Conservation (phyloP, 306 rosid genomes). For the Vigna trinervia region DNA sequence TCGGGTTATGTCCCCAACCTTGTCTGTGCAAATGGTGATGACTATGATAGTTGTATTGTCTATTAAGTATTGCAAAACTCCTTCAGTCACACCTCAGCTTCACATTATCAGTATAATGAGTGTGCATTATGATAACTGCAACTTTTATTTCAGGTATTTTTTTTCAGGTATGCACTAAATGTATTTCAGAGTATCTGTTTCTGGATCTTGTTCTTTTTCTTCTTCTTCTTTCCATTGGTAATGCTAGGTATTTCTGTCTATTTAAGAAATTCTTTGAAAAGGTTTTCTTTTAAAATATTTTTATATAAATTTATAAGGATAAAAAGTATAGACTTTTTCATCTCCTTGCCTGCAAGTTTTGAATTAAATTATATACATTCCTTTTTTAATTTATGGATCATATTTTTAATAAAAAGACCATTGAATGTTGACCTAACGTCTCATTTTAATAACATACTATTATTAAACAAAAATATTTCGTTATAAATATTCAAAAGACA, state of each 20-base stretch:
- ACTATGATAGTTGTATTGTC: slow-evolving; percentile 32
- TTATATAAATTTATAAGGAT: not conserved
- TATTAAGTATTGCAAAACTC: not conserved
- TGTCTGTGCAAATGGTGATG: slow-evolving; percentile 30
- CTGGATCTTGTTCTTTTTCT: not conserved
- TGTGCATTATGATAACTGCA: slow-evolving; percentile 14
- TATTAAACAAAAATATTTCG: too few species aligned
- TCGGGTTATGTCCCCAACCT: slow-evolving; percentile 27
- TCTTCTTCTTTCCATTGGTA: not conserved
- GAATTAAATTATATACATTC: not conserved
- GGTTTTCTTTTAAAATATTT: too few species aligned
- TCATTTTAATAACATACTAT: too few species aligned
- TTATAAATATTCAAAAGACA: too few species aligned
- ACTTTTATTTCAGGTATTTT: slow-evolving; percentile 11
- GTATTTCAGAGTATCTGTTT: not conserved
- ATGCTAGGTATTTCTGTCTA: not conserved
- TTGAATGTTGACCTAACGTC: too few species aligned
- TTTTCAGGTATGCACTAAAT: not conserved
- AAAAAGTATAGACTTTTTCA: not conserved
- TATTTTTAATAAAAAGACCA: not conserved
- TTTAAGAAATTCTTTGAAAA: not conserved
- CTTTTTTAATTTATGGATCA: not conserved
- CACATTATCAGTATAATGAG: slow-evolving; percentile 1
- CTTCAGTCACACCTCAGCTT: slow-evolving; percentile 9
- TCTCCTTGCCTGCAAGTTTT: not conserved